A percentile compares a stretch with the other conserved stretches of the same genome.
phyloP scores from a whole-genome alignment of 2,329 filamentous ascomycete species.

The Colletotrichum higginsianum region DNA sequence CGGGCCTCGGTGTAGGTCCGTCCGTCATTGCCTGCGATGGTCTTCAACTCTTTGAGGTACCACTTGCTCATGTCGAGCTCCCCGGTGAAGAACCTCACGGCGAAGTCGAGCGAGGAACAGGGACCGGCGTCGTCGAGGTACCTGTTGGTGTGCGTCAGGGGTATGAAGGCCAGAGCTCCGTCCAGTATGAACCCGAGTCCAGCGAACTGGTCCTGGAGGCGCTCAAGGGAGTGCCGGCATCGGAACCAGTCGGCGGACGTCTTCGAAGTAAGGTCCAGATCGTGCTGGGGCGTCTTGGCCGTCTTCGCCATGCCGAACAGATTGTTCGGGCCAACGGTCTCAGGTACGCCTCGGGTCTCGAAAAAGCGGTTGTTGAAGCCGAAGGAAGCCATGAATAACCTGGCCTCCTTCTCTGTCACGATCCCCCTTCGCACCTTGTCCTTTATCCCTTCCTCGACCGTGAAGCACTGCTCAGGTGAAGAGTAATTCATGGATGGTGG shows the following conservation, averaged over 20 bases:
- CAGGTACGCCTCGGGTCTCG: conserved; percentile 54
- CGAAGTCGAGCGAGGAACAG: conserved; percentile 65
- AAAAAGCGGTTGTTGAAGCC: conserved; percentile 49
- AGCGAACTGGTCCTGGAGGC: conserved; percentile 52
- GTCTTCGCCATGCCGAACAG: conserved; percentile 58
- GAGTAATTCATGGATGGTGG: conserved; percentile 52
- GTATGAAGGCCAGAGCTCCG: conserved; percentile 58
- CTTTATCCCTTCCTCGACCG: conserved; percentile 39
- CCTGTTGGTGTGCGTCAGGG: conserved; percentile 58
- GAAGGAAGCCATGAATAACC: conserved; percentile 49
- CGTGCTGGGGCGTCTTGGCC: conserved; percentile 52
- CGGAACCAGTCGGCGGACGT: conserved; percentile 60
- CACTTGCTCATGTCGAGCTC: conserved; percentile 58
- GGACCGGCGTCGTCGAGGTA: conserved; percentile 61
- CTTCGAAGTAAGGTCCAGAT: conserved; percentile 50
- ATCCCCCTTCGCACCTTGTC: conserved; percentile 46
- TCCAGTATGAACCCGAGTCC: conserved; percentile 62
- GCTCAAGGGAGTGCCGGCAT: conserved; percentile 43
- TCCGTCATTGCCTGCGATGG: conserved; percentile 55
- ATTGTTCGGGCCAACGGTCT: conserved; percentile 61
- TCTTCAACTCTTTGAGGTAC: conserved; percentile 59
- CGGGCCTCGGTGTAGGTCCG: conserved; percentile 61
- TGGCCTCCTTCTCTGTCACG: conserved; percentile 45
- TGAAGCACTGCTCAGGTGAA: conserved; percentile 46
- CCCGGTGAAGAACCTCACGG: conserved; percentile 59